Conservation (phyloP, 192 early-diverging fungal genomes). For the Entrophospora sp. region DNA sequence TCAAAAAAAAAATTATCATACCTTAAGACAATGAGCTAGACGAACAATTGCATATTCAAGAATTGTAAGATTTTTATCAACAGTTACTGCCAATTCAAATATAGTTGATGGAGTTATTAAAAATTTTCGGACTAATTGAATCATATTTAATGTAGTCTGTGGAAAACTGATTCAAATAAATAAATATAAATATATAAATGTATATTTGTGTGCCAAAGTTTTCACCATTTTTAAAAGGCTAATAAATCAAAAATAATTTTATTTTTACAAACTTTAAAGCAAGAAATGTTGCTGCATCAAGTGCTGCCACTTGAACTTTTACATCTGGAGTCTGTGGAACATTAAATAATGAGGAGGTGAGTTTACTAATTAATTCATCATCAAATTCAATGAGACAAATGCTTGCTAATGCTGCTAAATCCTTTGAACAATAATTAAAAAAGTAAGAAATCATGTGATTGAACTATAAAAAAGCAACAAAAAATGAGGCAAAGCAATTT, state of each 20-base stretch:
- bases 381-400: slow-evolving; percentile 24
- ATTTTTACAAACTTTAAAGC: slow-evolving; percentile 31
- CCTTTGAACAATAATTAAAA: neutral
- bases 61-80: slow-evolving; percentile 23
- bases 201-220: too few relatives aligned
- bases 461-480: neutral
- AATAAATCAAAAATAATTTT: neutral
- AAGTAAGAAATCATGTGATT: too few relatives aligned
- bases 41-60: slow-evolving; percentile 40
- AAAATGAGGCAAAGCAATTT: neutral
- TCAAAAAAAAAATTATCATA: slow-evolving; percentile 26
- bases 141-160: slow-evolving; percentile 31
- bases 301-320: slow-evolving; percentile 26
- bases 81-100: slow-evolving; percentile 34
- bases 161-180: slow-evolving; percentile 20
- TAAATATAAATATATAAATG: neutral
- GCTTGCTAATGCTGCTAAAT: neutral
- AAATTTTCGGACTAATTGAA: slow-evolving; percentile 38
- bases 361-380: slow-evolving; percentile 12
- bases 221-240: too few relatives aligned
- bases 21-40: slow-evolving; percentile 42
- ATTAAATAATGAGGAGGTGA: slow-evolving; percentile 16
- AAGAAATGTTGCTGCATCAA: slow-evolving; percentile 33
- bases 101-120: slow-evolving; percentile 44
- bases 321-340: slow-evolving; percentile 19